A percentile compares a stretch with the other conserved stretches of the same genome.
phyloP scores from a whole-genome alignment of 352 stramenopile species.

The Phytophthora nicotianae region DNA sequence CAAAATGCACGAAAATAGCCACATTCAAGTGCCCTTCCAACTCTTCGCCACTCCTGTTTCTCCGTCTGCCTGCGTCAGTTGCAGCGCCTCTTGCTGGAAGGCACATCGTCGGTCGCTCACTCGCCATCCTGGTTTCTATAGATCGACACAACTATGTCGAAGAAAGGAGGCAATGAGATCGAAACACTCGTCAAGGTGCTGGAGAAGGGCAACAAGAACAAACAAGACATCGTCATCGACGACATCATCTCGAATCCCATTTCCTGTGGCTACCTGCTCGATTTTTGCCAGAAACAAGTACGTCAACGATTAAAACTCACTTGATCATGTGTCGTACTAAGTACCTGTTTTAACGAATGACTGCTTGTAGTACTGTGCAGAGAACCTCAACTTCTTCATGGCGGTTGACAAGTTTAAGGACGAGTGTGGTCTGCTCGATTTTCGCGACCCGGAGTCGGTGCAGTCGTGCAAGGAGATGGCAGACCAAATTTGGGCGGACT shows the following conservation, averaged over 20 bases:
- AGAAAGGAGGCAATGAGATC: conserved; percentile 77
- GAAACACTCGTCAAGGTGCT: conserved; percentile 65
- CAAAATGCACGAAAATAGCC: conserved; percentile 28
- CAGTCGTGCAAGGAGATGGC: conserved; percentile 86
- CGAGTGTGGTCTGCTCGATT: conserved; percentile 75
- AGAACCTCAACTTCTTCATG: conserved; percentile 91
- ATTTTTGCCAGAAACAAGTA: conserved; percentile 89
- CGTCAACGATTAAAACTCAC: conserved; percentile 9
- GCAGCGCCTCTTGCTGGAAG: not conserved
- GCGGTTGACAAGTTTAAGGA: conserved; percentile 89
- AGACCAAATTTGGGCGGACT: conserved; percentile 86
- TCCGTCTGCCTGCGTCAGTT: conserved; percentile 32
- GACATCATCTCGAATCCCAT: conserved; percentile 89
- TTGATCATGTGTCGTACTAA: not conserved
- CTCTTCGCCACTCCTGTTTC: conserved; percentile 28
- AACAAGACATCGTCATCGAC: conserved; percentile 82
- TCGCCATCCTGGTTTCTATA: not conserved
- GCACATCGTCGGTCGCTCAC: not conserved
- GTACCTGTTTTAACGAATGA: not conserved
- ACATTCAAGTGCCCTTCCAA: not conserved
- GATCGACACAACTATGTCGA: conserved; percentile 45
- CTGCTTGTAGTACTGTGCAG: conserved; percentile 64
- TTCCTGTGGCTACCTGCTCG: conserved; percentile 82
- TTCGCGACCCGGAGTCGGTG: conserved; percentile 78
- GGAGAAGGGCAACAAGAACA: conserved; percentile 73